Conservation (phyloP, 2,329 filamentous ascomycete species). For the Cryoendolithus antarcticus region DNA sequence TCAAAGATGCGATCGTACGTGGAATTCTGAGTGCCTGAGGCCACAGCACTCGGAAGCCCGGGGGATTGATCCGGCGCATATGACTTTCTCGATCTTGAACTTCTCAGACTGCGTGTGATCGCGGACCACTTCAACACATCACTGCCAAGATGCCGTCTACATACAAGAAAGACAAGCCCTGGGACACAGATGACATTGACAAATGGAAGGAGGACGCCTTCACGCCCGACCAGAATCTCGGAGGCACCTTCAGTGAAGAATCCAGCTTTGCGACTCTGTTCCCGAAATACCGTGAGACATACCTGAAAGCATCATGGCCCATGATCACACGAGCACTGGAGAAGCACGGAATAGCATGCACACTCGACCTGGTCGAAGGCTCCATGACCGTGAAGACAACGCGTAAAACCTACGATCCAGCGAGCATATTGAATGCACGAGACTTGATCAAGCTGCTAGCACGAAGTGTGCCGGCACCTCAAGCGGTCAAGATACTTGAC, state of each 20-base stretch:
- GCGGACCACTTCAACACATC: too few species aligned
- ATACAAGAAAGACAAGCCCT: constrained; percentile 79
- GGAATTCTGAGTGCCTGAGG: too few species aligned
- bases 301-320: constrained; percentile 87
- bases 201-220: constrained; percentile 91
- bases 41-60: too few species aligned
- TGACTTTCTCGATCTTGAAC: too few species aligned
- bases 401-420: constrained; percentile 79
- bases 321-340: constrained; percentile 78
- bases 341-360: constrained; percentile 78
- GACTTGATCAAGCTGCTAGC: constrained; percentile 90
- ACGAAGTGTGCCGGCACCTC: constrained; percentile 80
- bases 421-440: constrained; percentile 81
- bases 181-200: constrained; percentile 95
- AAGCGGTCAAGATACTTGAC: constrained; percentile 87
- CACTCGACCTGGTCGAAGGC: constrained; percentile 86
- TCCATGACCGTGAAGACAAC: constrained; percentile 96
- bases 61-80: too few species aligned
- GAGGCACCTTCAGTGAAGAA: constrained; percentile 82
- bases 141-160: constrained; percentile 62
- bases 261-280: constrained; percentile 77
- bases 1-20: too few species aligned
- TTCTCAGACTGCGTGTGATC: too few species aligned
- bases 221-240: constrained; percentile 70
- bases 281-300: constrained; percentile 92